Base-by-base conservation (phyloP, 805 yeast genomes). In the Yamadazyma nakazawae region DNA sequence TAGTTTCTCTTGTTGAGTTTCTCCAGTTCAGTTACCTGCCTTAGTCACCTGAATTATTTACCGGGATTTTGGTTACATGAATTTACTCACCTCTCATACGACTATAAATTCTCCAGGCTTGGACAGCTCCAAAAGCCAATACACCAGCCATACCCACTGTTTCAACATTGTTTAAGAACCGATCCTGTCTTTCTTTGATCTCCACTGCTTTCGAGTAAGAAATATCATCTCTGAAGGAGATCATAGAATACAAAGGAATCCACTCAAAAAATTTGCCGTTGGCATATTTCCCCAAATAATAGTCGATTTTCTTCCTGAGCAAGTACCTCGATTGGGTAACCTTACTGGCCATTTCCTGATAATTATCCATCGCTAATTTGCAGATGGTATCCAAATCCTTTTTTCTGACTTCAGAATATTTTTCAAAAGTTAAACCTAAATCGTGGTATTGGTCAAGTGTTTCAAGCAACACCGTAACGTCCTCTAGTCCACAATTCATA, bases 401-500 rank as follows among this genome's bases (percentile, higher is more conserved):
- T 49, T 79, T 78, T 57, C 97, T 75, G 1, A 60, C 57, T 10
- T 47, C 56, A 0, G 87, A 74, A 63, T 87, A 88, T 37, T 58
- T 57, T 28, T 64, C 66, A 55, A 88, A 84, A 0, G 88, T 84
- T 10, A 50, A 52, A 1, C 58, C 58, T 25, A 82, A 68, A 47
- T 78, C 68, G 17, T 62, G 68, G 2, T 64, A 48, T 8, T 37
- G 28, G 21, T 66, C 74, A 11, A 70, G 55, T 21, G 83, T 59
- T 37, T 78, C 74, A 67, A 85, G 68, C 43, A 91, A 67, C 1
- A 83, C 80, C 47, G 82, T 70, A 18, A 91, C 91, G 56, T 92
- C 97, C 64, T 91, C 97, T 62, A 91, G 85, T 1, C 97, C 97
- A 61, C 96, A 88, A 63, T 91, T 91, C 92, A 91, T 85, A 5